phyloP scores from a whole-genome alignment of 768 basidiomycete genomes.

The Suillus clintonianus region DNA sequence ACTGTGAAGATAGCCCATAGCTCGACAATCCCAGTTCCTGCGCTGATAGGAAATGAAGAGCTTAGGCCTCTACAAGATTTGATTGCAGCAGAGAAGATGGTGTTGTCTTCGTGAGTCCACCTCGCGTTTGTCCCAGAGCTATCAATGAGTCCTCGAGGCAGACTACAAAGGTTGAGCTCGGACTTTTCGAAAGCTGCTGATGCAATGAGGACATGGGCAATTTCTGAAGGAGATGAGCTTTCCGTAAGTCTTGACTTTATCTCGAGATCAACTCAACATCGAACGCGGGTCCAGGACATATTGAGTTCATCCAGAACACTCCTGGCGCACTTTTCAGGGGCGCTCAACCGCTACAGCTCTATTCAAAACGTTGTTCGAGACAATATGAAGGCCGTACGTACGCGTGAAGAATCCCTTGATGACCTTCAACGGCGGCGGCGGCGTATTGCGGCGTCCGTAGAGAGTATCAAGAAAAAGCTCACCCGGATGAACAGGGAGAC shows the following conservation, averaged over 20 bases:
- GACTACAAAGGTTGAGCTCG: slow-evolving; percentile 63
- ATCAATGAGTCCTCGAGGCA: slow-evolving; percentile 20
- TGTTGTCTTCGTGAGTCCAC: slow-evolving; percentile 66
- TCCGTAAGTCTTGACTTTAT: slow-evolving; percentile 47
- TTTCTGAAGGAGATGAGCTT: slow-evolving; percentile 82
- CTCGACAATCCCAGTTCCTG: slow-evolving; percentile 71
- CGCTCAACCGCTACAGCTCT: slow-evolving; percentile 67
- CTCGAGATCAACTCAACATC: not conserved
- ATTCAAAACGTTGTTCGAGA: slow-evolving; percentile 64
- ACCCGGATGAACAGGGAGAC: slow-evolving; percentile 87
- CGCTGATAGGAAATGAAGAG: slow-evolving; percentile 64
- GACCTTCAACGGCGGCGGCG: slow-evolving; percentile 73
- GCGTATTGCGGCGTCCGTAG: slow-evolving; percentile 66
- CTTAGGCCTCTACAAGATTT: slow-evolving; percentile 82
- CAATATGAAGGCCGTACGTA: slow-evolving; percentile 80
- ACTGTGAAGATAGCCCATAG: slow-evolving; percentile 89
- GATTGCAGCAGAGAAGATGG: slow-evolving; percentile 85
- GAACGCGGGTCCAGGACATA: slow-evolving; percentile 55
- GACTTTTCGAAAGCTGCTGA: slow-evolving; percentile 75
- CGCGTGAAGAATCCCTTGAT: slow-evolving; percentile 81
- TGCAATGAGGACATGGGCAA: slow-evolving; percentile 70
- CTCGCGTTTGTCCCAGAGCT: not conserved
- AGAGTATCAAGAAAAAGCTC: slow-evolving; percentile 84
- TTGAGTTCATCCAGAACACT: slow-evolving; percentile 70
- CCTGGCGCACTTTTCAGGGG: slow-evolving; percentile 64